Base-by-base conservation (phyloP, 1,284 basidiomycete species). In the Macrocystidia cucumis region DNA sequence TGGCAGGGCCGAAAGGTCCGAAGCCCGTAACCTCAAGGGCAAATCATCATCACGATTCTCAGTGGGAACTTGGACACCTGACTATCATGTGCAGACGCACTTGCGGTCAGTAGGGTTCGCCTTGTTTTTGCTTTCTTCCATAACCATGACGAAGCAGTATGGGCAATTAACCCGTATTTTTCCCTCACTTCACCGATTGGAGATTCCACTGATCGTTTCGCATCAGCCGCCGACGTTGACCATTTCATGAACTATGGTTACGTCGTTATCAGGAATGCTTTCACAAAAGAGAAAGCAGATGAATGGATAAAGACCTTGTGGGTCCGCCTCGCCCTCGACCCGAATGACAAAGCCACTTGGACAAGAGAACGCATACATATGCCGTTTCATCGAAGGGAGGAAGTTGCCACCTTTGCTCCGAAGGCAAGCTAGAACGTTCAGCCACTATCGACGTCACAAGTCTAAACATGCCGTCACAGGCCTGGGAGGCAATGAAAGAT, bases 401-500 rank as follows among this genome's bases (percentile, higher is more conserved):
- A 48, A 29, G 67, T 76, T 16, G 56, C 62, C 6, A 59, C 51
- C 0, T 74, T 78, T 49, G 63, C 74, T 9, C 74, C 74, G 0
- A 73, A 69, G 56, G 71, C 68, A 44, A 32, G 51, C 44, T n/a
- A 24, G 19, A 5, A 16, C 9, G 3, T 14, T 12, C 11, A 19
- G 29, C 14, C 20, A 16, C 32, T 32, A 24, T 37, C 13, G 2
- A 34, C 14, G 8, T 14, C 9, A 22, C 18, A 9, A 28, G 18
- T 18, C 31, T 6, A 29, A 9, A 21, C 29, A 16, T 27, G 12
- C 22, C 11, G 28, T 29, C 29, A 11, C 26, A 72, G 69, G 72
- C 68, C 9, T 78, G 76, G 74, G 63, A 59, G 13, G 69, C 72
- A 8, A 77, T 77, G 38, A 62, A 63, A 39, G 75, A 77, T 43